Evolutionary conservation across 2,329 filamentous ascomycete genomes (phyloP), one percentile per base, ranked within the genome.

Genomic region (Acrodontium crateriforme): DNA sequence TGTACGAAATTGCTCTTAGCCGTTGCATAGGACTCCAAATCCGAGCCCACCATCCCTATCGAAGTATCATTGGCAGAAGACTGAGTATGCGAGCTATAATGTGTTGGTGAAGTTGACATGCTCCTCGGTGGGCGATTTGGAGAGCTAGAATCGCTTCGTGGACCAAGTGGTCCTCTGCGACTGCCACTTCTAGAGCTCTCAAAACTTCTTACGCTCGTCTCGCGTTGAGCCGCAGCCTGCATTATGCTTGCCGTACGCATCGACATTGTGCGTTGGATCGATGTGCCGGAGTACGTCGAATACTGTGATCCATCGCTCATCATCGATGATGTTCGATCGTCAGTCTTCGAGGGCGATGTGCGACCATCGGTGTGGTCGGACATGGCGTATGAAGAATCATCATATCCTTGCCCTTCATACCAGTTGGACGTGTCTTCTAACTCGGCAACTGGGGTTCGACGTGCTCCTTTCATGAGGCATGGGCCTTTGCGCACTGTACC

Each of bases 291-390:
- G 0, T 58, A 35, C 21, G 49, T 49, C 4, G 62, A 64, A 5
- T 47, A 48, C 4, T 50, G 49, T 13, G 66, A 69, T 6, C 52
- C 52, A 9, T 71, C 68, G 30, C 67, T 71, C 3, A 73, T 51
- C 16, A 62, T 66, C 1, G 68, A 72, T 3, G 58, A 58, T 2
- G 68, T 73, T 12, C 67, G 60, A 18, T 71, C 66, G 21, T 71
- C 65, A 17, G 56, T 62, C 35, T 64, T 67, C 3, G 62, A 57
- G 1, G 65, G 61, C 2, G 65, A 68, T 2, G 50, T 30, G 9
- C 55, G 53, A 3, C 62, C 55, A 9, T 36, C 36, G 2, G 38
- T 30, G 15, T 38, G 27, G n/a, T n/a, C n/a, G n/a, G n/a, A n/a
- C n/a, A n/a, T n/a, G n/a, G n/a, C n/a, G n/a, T n/a, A n/a, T 13